Evolutionary conservation across 2,329 filamentous ascomycete genomes (phyloP).

Genomic region (Simplicillium sp.): DNA sequence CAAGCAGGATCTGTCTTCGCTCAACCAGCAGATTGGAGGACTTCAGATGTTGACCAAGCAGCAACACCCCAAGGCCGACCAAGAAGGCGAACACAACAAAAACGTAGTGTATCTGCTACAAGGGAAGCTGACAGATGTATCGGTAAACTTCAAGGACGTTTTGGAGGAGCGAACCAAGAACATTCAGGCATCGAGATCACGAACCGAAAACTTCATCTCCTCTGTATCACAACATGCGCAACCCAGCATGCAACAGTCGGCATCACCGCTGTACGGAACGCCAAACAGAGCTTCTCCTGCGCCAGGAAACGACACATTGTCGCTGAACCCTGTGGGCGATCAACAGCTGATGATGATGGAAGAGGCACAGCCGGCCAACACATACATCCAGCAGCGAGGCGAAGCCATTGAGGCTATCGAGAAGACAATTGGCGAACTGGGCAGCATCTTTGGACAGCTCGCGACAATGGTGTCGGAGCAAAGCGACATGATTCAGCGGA

Average conservation of each 20-base stretch:
- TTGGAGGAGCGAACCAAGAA: constrained; percentile 95
- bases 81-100: constrained; percentile 95
- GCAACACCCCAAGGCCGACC: constrained; percentile 63
- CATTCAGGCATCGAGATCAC: constrained; percentile 83
- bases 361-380: constrained; percentile 79
- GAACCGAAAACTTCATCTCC: constrained; percentile 95
- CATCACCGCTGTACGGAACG: constrained; percentile 79
- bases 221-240: constrained; percentile 73
- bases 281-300: constrained; percentile 58
- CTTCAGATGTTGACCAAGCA: constrained; percentile 71
- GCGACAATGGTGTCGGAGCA: constrained; percentile 97
- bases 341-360: constrained; percentile 87
- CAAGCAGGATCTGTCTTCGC: constrained; percentile 82
- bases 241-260: constrained; percentile 59
- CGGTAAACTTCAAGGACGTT: constrained; percentile 94
- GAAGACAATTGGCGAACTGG: constrained; percentile 85
- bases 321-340: constrained; percentile 69
- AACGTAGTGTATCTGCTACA: constrained; percentile 90
- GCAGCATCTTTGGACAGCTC: constrained; percentile 83
- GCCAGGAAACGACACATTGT: constrained; percentile 66
- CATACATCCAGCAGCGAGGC: constrained; percentile 86
- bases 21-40: constrained; percentile 77
- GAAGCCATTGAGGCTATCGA: constrained; percentile 97
- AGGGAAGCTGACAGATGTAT: constrained; percentile 85
- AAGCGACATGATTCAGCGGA: constrained; percentile 93